Conservation (phyloP, 768 basidiomycete species). For the Pleurotus citrinopileatus region DNA sequence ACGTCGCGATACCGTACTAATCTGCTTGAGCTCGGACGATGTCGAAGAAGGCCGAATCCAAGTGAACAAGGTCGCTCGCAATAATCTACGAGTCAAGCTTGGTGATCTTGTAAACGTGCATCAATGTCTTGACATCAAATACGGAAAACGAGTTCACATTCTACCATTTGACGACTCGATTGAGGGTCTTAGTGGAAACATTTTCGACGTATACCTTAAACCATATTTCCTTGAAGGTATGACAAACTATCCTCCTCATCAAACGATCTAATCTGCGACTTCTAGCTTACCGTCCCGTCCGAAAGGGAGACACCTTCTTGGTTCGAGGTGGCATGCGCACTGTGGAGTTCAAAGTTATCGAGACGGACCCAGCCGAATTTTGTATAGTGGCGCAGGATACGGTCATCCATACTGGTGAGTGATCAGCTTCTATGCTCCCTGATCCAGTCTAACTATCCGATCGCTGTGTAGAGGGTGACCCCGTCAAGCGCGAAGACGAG, state of each 20-base stretch:
- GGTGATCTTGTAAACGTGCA: slow-evolving; percentile 96
- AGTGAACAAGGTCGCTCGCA: slow-evolving; percentile 99
- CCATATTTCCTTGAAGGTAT: slow-evolving; percentile 97
- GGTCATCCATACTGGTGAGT: slow-evolving; percentile 85
- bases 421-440: background rate
- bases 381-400: slow-evolving; percentile 99
- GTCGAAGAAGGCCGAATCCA: slow-evolving; percentile 98
- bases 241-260: slow-evolving; percentile 14
- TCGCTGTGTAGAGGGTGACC: slow-evolving; percentile 79
- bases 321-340: slow-evolving; percentile 98
- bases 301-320: slow-evolving; percentile 98
- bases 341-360: slow-evolving; percentile 99
- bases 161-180: slow-evolving; percentile 98
- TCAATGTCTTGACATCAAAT: slow-evolving; percentile 96
- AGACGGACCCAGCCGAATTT: slow-evolving; percentile 96
- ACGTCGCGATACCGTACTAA: slow-evolving; percentile 95
- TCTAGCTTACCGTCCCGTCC: slow-evolving; percentile 86
- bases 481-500: slow-evolving; percentile 98
- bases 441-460: background rate
- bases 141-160: slow-evolving; percentile 96
- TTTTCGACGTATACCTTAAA: slow-evolving; percentile 98
- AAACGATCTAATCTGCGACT: slow-evolving; percentile 9
- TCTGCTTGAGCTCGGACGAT: slow-evolving; percentile 92
- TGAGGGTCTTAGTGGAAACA: slow-evolving; percentile 96
- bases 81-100: slow-evolving; percentile 96